A percentile compares a stretch with the other conserved stretches of the same genome.
Conservation (phyloP, 192 early-diverging fungal species). For the Coemansia sp. region DNA sequence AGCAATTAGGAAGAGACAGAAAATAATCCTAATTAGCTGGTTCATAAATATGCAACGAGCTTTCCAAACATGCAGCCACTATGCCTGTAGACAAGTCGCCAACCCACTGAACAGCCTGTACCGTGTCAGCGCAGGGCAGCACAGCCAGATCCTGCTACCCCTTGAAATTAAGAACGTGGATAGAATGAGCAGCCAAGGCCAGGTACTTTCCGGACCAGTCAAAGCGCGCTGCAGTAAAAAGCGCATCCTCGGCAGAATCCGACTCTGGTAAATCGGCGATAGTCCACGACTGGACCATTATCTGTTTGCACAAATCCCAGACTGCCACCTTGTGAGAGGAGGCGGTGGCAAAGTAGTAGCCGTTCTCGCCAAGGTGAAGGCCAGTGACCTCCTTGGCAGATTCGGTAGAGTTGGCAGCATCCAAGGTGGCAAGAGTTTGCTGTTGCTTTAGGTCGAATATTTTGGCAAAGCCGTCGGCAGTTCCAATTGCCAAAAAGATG, state of each 20-base stretch:
- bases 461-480: constrained; percentile 61
- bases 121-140: not conserved
- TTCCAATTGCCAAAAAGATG: constrained; percentile 76
- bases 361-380: constrained; percentile 89
- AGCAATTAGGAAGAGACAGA: too few species aligned
- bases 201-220: constrained; percentile 84
- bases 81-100: constrained; percentile 5
- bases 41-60: constrained; percentile 13
- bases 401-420: constrained; percentile 12
- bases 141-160: constrained; percentile 47
- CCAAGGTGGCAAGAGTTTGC: constrained; percentile 54
- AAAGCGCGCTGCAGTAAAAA: constrained; percentile 52
- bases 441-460: constrained; percentile 78
- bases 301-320: constrained; percentile 93
- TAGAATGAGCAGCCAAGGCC: constrained; percentile 62
- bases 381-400: constrained; percentile 48
- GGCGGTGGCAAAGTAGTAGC: constrained; percentile 84
- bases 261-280: constrained; percentile 7
- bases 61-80: constrained; percentile 13
- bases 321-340: constrained; percentile 70
- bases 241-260: not conserved
- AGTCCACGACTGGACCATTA: constrained; percentile 37
- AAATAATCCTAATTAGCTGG: too few species aligned
- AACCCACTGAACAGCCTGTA: constrained; percentile 4
- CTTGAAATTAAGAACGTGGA: constrained; percentile 67